Base-by-base conservation (phyloP, 352 stramenopile species). In the Globisporangium spinosum region DNA sequence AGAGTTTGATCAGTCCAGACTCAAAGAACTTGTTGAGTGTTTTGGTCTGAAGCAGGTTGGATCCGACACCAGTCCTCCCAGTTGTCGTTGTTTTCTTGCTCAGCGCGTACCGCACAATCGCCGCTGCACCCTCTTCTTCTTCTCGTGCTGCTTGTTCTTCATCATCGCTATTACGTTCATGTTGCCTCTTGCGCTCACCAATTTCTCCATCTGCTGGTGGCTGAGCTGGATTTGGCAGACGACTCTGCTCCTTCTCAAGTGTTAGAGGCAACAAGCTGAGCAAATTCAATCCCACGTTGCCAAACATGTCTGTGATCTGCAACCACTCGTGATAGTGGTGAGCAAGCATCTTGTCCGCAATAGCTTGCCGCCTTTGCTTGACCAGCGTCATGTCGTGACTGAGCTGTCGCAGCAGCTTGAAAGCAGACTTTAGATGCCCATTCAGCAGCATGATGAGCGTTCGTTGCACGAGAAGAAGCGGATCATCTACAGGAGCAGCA, bases 1-100 rank as follows among this genome's bases (percentile, higher is more conserved):
- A 72, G 2, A 89, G 65, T 47, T 86, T 85, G 12, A 86, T 53
- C 1, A 87, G 49, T 1, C 77, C 80, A 0, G 77, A 72, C 40
- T 87, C 79, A 29, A 82, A 87, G n/a, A 87, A 79, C 51, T 84
- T 86, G 72, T 89, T 78, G 6, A 87, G 62, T 40, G 76, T 78
- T 49, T 87, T 77, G 7, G 59, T 75, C 32, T 82, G 78, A 1
- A 76, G 27, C 3, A 67, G 62, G 3, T 62, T 63, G 2, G 63
- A 71, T 1, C 49, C 60, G 10, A 27, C 5, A 1, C 12, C 29
- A 0, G 29, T 40, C 3, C 62, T 32, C 3, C 61, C 54, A 8
- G 47, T 25, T 9, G 70, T 29, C 10, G 47, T 15, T 9, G 59
- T 43, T 20, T 81, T 83, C 53, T 86, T 86, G 8, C 68, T 76